Evolutionary conservation across 1,139 yeast species (phyloP), one percentile per base, ranked within the genome.

Genomic region (Hemisphaericaspora lyxosophila): DNA sequence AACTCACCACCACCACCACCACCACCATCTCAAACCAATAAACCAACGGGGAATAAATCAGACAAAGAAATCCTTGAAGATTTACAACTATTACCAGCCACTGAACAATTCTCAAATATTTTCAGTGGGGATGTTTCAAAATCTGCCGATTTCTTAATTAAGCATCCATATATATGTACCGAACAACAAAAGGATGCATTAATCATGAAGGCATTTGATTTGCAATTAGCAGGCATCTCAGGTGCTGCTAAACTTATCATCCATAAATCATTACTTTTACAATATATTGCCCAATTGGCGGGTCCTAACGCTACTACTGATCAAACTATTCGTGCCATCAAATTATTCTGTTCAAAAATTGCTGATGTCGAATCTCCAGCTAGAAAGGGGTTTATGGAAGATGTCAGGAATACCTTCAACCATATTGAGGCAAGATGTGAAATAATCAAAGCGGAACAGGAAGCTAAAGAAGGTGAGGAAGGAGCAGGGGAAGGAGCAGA

Each of bases 141-240:
- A 39, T 70, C 82, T 49, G 73, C 81, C 42, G 63, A 63, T 36
- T 82, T 67, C 57, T 64, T 85, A 50, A 62, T 74, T 47, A 54
- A 63, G 41, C 86, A 89, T 58, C 78, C 87, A 23, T 69, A 73
- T 40, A 85, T 94, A 43, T 79, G 90, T 40, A 78, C 80, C 3
- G 90, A 85, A 49, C 81, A 80, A 43, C 97, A 92, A 57, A 89
- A 90, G 57, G 98, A 94, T 60, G 90, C 96, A 0, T 75, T 94
- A 42, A 70, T 90, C 56, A 90, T 92, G 96, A 82, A 84, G 18
- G 95, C 97, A 0, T 94, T 92, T 59, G 96, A 92, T 52, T 69
- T 73, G 38, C 89, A 89, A 57, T 71, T 90, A 44, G 78, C 73
- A 7, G 83, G 80, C 13, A 73, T 87, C 37, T 56, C 75, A 0